These are phyloP conservation scores for Suhomyces taliae DNA, from an alignment of 1,139 yeast species.

Conservation along the genomic window DNA sequence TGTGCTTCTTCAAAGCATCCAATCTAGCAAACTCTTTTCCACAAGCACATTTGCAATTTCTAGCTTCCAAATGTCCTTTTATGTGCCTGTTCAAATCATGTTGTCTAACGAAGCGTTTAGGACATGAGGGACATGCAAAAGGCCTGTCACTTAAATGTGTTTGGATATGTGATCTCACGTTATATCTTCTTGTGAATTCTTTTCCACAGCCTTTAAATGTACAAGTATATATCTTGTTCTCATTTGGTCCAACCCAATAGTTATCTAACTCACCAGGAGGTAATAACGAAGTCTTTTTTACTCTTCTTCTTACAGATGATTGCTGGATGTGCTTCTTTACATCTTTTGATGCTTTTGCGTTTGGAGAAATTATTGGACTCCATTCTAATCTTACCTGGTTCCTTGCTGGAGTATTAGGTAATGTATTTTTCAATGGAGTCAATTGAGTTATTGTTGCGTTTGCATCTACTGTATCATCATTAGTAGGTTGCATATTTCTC, in stretches of 20 bases:
- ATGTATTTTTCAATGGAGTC: constrained; percentile 38
- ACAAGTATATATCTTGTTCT: constrained; percentile 67
- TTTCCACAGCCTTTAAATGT: constrained; percentile 79
- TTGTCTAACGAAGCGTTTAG: constrained; percentile 78
- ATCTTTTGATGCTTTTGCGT: constrained; percentile 38
- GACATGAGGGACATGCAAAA: constrained; percentile 60
- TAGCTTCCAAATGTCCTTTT: constrained; percentile 80
- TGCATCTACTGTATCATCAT: constrained; percentile 40
- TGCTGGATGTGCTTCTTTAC: constrained; percentile 42
- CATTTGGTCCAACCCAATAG: constrained; percentile 80
- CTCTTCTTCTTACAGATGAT: constrained; percentile 41
- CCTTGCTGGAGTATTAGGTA: constrained; percentile 38
- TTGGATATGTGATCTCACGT: constrained; percentile 95
- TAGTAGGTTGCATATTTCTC: constrained; percentile 21
- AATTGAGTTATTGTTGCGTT: constrained; percentile 44
- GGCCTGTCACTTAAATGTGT: constrained; percentile 96
- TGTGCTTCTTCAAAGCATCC: constrained; percentile 85
- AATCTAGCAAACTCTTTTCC: constrained; percentile 89
- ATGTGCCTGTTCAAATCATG: constrained; percentile 92
- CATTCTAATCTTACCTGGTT: constrained; percentile 47
- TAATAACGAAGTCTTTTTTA: constrained; percentile 66
- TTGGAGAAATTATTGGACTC: constrained; percentile 57
- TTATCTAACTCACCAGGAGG: constrained; percentile 91
- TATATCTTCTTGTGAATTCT: constrained; percentile 82
- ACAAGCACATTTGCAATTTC: constrained; percentile 75